Conservation (phyloP, 1,284 basidiomycete genomes). For the Fomes fomentarius region DNA sequence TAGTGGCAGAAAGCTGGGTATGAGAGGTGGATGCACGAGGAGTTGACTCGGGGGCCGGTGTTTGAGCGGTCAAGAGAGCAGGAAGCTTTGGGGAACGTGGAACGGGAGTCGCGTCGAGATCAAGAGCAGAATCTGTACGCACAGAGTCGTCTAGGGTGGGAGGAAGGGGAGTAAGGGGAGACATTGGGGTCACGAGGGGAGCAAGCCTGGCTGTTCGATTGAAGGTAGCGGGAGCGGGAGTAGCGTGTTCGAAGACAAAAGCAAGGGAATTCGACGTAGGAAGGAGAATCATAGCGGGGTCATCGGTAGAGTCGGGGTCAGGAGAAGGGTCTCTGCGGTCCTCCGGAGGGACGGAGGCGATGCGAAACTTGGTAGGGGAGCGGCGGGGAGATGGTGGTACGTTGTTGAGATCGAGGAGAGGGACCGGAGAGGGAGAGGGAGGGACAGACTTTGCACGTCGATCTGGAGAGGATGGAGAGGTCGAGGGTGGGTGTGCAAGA, state of each 20-base stretch:
- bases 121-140: not conserved
- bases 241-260: not conserved
- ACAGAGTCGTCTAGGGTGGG: constrained; percentile 16
- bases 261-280: not conserved
- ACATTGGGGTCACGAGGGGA: constrained; percentile 29
- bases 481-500: not conserved
- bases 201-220: not conserved
- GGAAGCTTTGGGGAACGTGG: not conserved
- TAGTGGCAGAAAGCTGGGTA: not conserved
- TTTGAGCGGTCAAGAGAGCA: not conserved
- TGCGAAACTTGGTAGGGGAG: constrained; percentile 21
- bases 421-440: constrained; percentile 6
- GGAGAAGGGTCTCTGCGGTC: not conserved
- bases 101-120: not conserved
- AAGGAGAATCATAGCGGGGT: not conserved
- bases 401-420: constrained; percentile 22
- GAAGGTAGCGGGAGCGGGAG: not conserved
- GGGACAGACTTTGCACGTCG: constrained; percentile 20
- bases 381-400: constrained; percentile 21
- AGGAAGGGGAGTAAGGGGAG: constrained; percentile 40
- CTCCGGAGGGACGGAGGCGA: constrained; percentile 22
- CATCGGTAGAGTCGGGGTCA: not conserved
- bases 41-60: not conserved
- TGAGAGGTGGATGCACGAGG: not conserved
- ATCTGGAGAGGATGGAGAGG: constrained; percentile 3